These are phyloP conservation scores for Pueraria montana DNA, from an alignment of 306 rosid genomes.

Conservation along the genomic window DNA sequence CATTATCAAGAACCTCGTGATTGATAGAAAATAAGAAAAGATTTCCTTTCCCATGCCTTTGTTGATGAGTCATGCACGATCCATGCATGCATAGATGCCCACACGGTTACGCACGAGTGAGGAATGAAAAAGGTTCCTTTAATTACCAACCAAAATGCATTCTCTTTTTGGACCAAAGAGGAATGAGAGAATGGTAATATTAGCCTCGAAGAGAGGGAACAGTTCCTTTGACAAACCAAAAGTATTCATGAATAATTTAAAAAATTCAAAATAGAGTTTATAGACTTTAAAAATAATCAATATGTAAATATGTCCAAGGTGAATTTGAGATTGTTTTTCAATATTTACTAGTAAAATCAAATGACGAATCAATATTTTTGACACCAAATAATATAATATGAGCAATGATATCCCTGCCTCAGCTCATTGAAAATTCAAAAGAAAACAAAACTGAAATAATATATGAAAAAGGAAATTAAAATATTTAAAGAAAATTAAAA, in stretches of 20 bases:
- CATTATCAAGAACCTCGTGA: conserved; percentile 74
- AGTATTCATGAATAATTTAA: not conserved
- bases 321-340: not conserved
- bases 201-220: not conserved
- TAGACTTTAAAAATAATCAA: not conserved
- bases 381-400: not conserved
- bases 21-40: conserved; percentile 33
- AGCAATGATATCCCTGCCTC: conserved; percentile 1
- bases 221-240: not conserved
- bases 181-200: conserved; percentile 11
- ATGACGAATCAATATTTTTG: not conserved
- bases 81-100: conserved; percentile 57
- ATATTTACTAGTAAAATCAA: not conserved
- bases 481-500: conserved; percentile 40
- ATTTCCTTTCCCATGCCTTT: conserved; percentile 44
- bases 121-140: conserved; percentile 66
- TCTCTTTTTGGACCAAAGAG: conserved; percentile 17
- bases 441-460: conserved; percentile 24
- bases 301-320: not conserved
- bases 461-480: conserved; percentile 38
- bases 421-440: conserved; percentile 35
- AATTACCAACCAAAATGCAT: conserved; percentile 48
- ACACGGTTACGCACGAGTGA: conserved; percentile 69
- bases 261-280: not conserved
- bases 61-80: conserved; percentile 66